Evolutionary conservation across 345 rosid species (phyloP).

Genomic region (Dimocarpus longan): DNA sequence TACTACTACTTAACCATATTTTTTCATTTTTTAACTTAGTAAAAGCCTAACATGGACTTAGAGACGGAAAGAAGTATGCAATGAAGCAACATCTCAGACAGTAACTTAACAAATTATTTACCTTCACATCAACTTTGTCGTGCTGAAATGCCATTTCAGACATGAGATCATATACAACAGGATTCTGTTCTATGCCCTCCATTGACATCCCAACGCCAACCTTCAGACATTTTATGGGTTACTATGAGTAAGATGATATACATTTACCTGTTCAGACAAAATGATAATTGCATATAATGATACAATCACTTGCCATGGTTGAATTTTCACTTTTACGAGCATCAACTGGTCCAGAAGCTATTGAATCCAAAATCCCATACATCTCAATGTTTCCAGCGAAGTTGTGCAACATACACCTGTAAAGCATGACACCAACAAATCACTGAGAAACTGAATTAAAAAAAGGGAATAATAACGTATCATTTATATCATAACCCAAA

Average conservation of each 20-base stretch:
- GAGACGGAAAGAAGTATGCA: not conserved
- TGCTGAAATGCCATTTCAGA: constrained; percentile 77
- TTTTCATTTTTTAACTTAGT: not conserved
- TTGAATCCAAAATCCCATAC: constrained; percentile 68
- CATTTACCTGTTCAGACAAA: not conserved
- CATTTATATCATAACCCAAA: not conserved
- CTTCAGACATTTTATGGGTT: constrained; percentile 31
- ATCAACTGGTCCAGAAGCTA: constrained; percentile 70
- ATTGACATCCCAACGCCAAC: constrained; percentile 83
- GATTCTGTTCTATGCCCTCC: constrained; percentile 87
- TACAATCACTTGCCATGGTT: constrained; percentile 52
- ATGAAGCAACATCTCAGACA: not conserved
- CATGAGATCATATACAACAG: constrained; percentile 76
- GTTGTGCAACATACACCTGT: constrained; percentile 83
- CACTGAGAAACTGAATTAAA: not conserved
- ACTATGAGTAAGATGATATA: not conserved
- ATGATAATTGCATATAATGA: not conserved
- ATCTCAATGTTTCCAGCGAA: constrained; percentile 79
- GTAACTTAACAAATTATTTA: constrained; percentile 22
- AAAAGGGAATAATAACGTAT: not conserved
- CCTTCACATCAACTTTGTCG: constrained; percentile 61
- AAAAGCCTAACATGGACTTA: not conserved
- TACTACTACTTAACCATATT: not conserved
- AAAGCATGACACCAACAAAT: constrained; percentile 21
- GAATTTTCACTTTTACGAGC: constrained; percentile 61